Evolutionary conservation across 192 early-diverging fungal genomes (phyloP).

Genomic region (Mycoemilia scoparia): DNA sequence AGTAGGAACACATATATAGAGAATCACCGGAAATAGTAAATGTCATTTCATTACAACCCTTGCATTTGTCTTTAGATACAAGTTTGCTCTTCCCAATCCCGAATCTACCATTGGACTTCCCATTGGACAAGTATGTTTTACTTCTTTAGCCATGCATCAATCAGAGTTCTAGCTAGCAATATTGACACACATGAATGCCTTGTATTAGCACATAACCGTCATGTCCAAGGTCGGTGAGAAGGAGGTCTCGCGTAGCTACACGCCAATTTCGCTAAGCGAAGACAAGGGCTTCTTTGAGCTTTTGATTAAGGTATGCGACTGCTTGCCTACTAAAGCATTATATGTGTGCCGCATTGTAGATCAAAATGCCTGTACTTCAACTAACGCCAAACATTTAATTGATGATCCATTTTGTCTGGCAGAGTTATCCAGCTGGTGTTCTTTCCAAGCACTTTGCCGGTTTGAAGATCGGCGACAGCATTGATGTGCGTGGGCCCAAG

Average conservation of each 20-base stretch:
- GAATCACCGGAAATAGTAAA: slow-evolving; percentile 2
- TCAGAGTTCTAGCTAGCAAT: not conserved
- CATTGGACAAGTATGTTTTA: too few relatives aligned
- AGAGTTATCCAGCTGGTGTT: slow-evolving; percentile 65
- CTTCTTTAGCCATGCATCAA: too few relatives aligned
- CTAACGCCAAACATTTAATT: too few relatives aligned
- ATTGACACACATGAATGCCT: not conserved
- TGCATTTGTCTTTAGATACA: too few relatives aligned
- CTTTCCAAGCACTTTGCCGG: slow-evolving; percentile 54
- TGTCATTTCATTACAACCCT: slow-evolving; percentile 25
- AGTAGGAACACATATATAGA: too few relatives aligned
- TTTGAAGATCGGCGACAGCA: slow-evolving; percentile 51
- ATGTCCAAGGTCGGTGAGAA: slow-evolving; percentile 72
- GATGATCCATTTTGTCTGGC: too few relatives aligned
- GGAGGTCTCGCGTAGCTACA: slow-evolving; percentile 72
- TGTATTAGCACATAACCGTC: slow-evolving; percentile 67
- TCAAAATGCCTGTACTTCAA: too few relatives aligned
- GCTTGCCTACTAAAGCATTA: not conserved
- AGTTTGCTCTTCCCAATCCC: slow-evolving; percentile 55
- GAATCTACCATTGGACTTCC: slow-evolving; percentile 65
- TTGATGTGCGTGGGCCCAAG: slow-evolving; percentile 74
- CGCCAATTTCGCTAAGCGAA: slow-evolving; percentile 70
- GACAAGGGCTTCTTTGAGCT: slow-evolving; percentile 79
- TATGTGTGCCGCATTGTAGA: too few relatives aligned
- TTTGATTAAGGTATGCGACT: slow-evolving; percentile 86